These are phyloP conservation scores for Amniculicola lignicola DNA, from an alignment of 495 filamentous ascomycete species.

Conservation along the genomic window DNA sequence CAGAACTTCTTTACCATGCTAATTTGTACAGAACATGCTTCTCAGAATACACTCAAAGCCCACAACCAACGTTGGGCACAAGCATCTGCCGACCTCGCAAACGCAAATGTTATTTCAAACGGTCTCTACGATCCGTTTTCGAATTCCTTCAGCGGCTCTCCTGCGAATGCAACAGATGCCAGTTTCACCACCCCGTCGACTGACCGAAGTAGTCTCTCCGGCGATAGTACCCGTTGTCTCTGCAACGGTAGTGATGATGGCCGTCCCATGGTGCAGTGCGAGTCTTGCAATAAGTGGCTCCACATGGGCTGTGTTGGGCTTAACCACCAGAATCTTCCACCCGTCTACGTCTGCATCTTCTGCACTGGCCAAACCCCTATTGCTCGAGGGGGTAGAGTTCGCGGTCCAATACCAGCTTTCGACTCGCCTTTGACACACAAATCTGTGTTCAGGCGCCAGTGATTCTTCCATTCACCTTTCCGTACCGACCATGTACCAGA, in stretches of 20 bases:
- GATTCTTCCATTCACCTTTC: too few relatives aligned
- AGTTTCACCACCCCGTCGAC: conserved; percentile 65
- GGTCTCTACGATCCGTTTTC: conserved; percentile 28
- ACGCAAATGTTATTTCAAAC: conserved; percentile 13
- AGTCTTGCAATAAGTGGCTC: conserved; percentile 83
- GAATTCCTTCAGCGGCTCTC: conserved; percentile 51
- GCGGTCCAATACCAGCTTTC: conserved; percentile 42
- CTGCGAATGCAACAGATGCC: conserved; percentile 65
- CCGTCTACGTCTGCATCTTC: conserved; percentile 76
- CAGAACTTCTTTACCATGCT: neutral
- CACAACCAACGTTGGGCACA: conserved; percentile 44
- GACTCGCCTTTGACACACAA: conserved; percentile 33
- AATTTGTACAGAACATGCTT: conserved; percentile 11
- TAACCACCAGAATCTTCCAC: conserved; percentile 60
- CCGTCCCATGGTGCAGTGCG: conserved; percentile 81
- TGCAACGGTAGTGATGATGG: conserved; percentile 66
- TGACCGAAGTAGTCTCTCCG: conserved; percentile 54
- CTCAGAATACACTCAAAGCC: conserved; percentile 35
- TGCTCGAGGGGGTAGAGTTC: conserved; percentile 61
- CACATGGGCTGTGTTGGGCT: conserved; percentile 77
- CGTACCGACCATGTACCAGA: too few relatives aligned
- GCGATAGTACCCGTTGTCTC: conserved; percentile 64
- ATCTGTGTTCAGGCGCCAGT: conserved; percentile 24
- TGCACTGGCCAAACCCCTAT: conserved; percentile 70
- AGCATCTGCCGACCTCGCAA: conserved; percentile 38